These are phyloP conservation scores for Endocalyx cinctus DNA, from an alignment of 2,329 filamentous ascomycete genomes.

Conservation along the genomic window DNA sequence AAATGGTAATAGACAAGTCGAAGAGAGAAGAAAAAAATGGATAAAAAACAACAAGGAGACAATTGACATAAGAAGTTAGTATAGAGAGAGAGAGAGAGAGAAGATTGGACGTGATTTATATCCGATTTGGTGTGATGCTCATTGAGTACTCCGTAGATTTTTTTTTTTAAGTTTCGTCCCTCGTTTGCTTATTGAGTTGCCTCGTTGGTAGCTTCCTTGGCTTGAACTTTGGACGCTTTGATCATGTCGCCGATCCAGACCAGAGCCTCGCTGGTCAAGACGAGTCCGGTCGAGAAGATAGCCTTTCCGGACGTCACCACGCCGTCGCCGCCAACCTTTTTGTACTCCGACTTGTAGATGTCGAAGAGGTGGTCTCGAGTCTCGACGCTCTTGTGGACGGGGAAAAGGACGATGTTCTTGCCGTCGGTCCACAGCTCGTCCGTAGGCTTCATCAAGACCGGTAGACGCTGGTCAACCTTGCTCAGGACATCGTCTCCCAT, in stretches of 20 bases:
- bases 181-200: constrained; percentile 24
- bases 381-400: constrained; percentile 57
- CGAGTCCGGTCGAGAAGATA: constrained; percentile 60
- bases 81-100: too few relatives aligned
- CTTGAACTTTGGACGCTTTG: constrained; percentile 57
- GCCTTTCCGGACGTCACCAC: constrained; percentile 67
- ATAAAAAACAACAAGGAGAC: too few relatives aligned
- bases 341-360: constrained; percentile 54
- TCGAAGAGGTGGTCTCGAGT: constrained; percentile 57
- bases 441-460: constrained; percentile 71
- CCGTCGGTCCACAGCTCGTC: constrained; percentile 63
- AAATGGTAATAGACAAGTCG: too few relatives aligned
- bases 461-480: constrained; percentile 66
- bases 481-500: constrained; percentile 68
- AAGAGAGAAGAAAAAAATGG: too few relatives aligned
- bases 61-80: too few relatives aligned
- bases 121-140: too few relatives aligned
- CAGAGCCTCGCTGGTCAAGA: constrained; percentile 62
- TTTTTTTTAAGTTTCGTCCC: too few relatives aligned
- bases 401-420: constrained; percentile 56
- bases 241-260: constrained; percentile 57
- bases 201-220: constrained; percentile 51
- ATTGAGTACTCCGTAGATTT: too few relatives aligned
- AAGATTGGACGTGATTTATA: too few relatives aligned
- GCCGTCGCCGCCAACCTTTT: constrained; percentile 60